Conservation (phyloP, 1,284 basidiomycete genomes). For the Ustilago bromivora region DNA sequence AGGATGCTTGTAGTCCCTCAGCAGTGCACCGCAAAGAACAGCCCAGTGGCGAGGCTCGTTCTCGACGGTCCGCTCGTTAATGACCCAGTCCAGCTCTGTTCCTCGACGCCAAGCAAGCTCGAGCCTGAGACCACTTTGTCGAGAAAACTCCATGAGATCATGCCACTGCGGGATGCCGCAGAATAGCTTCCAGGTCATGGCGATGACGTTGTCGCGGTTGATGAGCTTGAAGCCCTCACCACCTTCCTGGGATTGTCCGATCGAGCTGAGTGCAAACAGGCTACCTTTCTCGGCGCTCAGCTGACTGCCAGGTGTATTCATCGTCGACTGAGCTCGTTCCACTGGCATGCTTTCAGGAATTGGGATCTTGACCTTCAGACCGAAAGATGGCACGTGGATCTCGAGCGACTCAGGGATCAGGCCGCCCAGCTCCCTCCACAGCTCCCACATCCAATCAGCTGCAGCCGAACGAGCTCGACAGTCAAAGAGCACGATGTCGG, state of each 20-base stretch:
- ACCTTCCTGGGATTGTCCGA: constrained; percentile 38
- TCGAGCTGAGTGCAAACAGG: constrained; percentile 30
- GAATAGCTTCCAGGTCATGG: constrained; percentile 72
- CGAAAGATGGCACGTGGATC: constrained; percentile 73
- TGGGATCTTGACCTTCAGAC: constrained; percentile 77
- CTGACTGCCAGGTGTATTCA: constrained; percentile 28
- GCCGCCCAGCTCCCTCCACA: constrained; percentile 78
- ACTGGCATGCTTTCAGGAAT: constrained; percentile 73
- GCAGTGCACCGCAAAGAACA: constrained; percentile 79
- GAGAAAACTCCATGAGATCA: constrained; percentile 74
- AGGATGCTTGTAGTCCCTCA: constrained; percentile 72
- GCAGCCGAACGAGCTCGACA: constrained; percentile 75
- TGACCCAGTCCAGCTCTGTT: constrained; percentile 83
- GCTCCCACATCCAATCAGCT: constrained; percentile 84
- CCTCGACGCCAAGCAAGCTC: constrained; percentile 82
- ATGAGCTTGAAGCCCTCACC: constrained; percentile 73
- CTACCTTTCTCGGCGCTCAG: constrained; percentile 19
- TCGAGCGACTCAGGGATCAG: constrained; percentile 72
- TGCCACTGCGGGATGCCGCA: constrained; percentile 76
- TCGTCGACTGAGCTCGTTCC: constrained; percentile 15
- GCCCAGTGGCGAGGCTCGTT: constrained; percentile 78
- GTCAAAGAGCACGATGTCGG: constrained; percentile 83
- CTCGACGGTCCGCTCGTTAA: constrained; percentile 77
- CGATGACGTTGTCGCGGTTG: constrained; percentile 75
- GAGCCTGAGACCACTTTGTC: constrained; percentile 75